Percentiles rank a stretch among this genome's conserved stretches.
Conservation (phyloP, 495 filamentous ascomycete genomes). For the Aspergillus leporis region DNA sequence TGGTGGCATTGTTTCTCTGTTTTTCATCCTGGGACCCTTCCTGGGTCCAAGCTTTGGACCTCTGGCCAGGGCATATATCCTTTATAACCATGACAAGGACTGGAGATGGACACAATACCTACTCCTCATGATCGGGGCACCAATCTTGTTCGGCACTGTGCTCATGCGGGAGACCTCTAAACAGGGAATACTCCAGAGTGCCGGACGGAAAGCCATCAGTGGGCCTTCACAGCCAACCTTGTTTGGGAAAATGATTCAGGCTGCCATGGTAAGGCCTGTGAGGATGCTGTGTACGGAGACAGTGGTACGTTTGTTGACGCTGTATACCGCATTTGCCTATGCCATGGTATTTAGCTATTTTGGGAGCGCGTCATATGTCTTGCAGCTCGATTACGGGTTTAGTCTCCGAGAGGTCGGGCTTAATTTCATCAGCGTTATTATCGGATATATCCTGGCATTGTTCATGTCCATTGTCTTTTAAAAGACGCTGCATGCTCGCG, state of each 20-base stretch:
- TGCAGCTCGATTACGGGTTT: constrained; percentile 1
- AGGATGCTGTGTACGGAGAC: constrained; percentile 4
- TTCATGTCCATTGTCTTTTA: constrained; percentile 6
- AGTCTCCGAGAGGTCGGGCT: background rate
- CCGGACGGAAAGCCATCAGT: no score
- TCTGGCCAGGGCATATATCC: constrained; percentile 10
- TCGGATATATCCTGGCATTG: constrained; percentile 6
- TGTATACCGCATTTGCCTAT: constrained; percentile 12
- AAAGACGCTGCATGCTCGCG: background rate
- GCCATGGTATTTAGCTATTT: constrained; percentile 12
- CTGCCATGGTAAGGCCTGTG: background rate
- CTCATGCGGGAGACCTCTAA: constrained; percentile 7
- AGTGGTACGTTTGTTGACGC: constrained; percentile 8
- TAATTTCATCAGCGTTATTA: constrained; percentile 8
- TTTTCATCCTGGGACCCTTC: constrained; percentile 10
- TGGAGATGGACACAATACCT: constrained; percentile 13
- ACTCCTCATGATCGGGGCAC: background rate
- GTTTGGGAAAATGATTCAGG: background rate
- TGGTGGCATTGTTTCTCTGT: background rate
- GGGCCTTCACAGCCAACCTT: background rate
- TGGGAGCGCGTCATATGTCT: constrained; percentile 4
- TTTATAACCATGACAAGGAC: background rate
- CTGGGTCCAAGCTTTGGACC: constrained; percentile 7
- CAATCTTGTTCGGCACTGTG: background rate
- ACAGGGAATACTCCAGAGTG: no score